Conservation (phyloP, 148 eudicot genomes). For the Vaccinium darrowii region DNA sequence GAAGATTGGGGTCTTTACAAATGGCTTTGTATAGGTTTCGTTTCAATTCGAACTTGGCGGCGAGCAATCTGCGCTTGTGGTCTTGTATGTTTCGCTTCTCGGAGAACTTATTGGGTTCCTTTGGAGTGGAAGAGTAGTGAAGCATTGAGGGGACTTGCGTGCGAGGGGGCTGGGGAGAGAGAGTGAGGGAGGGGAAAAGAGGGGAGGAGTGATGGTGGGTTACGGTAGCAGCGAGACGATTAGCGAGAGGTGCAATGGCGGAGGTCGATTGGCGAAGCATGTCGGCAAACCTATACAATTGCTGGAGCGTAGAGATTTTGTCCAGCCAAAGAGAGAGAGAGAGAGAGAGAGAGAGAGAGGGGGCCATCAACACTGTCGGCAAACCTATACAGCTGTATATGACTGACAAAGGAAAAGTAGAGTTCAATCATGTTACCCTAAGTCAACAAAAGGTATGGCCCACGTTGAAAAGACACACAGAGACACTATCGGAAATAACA, state of each 20-base stretch:
- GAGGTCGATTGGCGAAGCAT: constrained; percentile 50
- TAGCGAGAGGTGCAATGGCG: constrained; percentile 40
- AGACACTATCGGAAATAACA: too few species aligned
- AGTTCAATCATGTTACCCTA: too few species aligned
- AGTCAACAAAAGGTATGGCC: too few species aligned
- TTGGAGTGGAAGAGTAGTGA: neutral
- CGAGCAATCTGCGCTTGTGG: neutral
- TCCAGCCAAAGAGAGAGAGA: too few species aligned
- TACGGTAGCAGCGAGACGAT: too few species aligned
- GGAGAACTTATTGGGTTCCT: neutral
- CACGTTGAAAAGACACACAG: too few species aligned
- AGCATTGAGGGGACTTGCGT: constrained; percentile 26
- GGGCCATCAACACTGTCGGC: too few species aligned
- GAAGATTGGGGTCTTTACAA: neutral
- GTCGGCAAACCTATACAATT: constrained; percentile 16
- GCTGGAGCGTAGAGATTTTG: too few species aligned
- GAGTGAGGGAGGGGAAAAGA: constrained; percentile 33
- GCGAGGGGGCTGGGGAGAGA: constrained; percentile 18
- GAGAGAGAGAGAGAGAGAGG: too few species aligned
- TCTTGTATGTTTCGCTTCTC: neutral
- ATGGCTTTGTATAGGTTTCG: neutral
- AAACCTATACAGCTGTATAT: too few species aligned
- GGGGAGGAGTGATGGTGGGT: constrained; percentile 29
- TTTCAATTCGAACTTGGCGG: neutral
- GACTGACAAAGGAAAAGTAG: too few species aligned